Base-by-base conservation (phyloP, 805 yeast species). In the Wickerhamiella qilinensis region DNA sequence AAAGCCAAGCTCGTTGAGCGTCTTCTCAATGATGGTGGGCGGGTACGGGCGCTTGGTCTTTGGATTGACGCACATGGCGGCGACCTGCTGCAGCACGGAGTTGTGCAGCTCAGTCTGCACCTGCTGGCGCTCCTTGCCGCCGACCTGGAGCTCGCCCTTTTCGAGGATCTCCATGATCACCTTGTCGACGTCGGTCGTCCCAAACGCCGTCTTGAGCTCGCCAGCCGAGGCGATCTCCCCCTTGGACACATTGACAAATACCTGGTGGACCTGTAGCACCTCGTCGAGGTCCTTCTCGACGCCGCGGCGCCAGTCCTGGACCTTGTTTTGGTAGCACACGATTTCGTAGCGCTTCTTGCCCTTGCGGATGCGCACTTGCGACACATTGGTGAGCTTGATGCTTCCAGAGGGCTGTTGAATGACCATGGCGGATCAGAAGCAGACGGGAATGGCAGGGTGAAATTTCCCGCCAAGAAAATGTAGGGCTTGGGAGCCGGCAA, bases 301-400 rank as follows among this genome's bases (percentile, higher is more conserved):
- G 42, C 79, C 81, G 44, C 72, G 69, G 49, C 96, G 68, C 74
- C 85, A 91, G 57, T 91, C 98, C 56, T 88, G 97, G 4, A 91
- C 95, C 54, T 91, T 91, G 52, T 91, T 91, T 53, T 83, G 94
- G 57, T 91, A 91, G 54, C 98, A 91, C 0, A 97, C 97, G 33
- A 91, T 71, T 58, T 91, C 98, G 50, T 85, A 91, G 46, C 95
- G 65, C 58, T 83, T 82, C 55, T 83, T 84, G 31, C 65, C 95
- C 56, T 83, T 85, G 51, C 79, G 81, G 74, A 91, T 75, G 35
- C 91, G 69, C 34, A 91, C 96, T 41, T 88, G 65, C 21, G 97
- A 85, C 24, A 91, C 97, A 57, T 91, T 91, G 37, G 98, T 91
- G 51, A 91, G 69, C 54, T 75, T 80, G 46, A 91, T 86, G 57